A percentile compares a stretch with the other conserved stretches of the same genome.
phyloP scores from a whole-genome alignment of 495 filamentous ascomycete species.

The Lophiotrema nucula region DNA sequence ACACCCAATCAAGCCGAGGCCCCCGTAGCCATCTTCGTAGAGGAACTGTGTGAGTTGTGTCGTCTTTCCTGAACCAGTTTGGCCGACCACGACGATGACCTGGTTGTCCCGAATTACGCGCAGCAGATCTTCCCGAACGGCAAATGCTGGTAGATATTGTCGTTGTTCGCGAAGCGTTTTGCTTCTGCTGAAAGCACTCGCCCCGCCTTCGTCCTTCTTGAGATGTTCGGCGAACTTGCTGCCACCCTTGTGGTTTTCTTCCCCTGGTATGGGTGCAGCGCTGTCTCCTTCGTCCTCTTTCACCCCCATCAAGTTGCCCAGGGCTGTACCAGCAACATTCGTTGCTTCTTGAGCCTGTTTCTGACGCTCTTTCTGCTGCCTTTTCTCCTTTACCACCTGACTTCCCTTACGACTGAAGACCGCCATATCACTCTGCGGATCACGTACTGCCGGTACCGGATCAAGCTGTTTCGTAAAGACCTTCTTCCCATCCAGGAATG shows the following conservation, averaged over 20 bases:
- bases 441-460: constrained; percentile 86
- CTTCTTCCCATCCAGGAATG: constrained; percentile 90
- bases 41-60: constrained; percentile 95
- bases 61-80: constrained; percentile 96
- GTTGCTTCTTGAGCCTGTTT: constrained; percentile 96
- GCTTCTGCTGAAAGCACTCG: constrained; percentile 88
- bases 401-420: constrained; percentile 97
- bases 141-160: constrained; percentile 93
- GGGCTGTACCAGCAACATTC: constrained; percentile 83
- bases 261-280: constrained; percentile 71
- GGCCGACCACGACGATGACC: constrained; percentile 93
- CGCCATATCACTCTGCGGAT: constrained; percentile 98
- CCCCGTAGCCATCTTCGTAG: constrained; percentile 85
- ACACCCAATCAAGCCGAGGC: constrained; percentile 91
- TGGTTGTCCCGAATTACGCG: constrained; percentile 95
- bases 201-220: constrained; percentile 84
- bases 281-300: constrained; percentile 94
- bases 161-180: constrained; percentile 89
- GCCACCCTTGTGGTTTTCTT: constrained; percentile 60
- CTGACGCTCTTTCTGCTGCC: constrained; percentile 89
- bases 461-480: constrained; percentile 98
- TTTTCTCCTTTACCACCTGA: constrained; percentile 82
- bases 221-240: constrained; percentile 90
- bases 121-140: constrained; percentile 92
- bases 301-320: constrained; percentile 92